These are phyloP conservation scores for Gigaspora rosea DNA, from an alignment of 192 early-diverging fungal genomes.

Conservation along the genomic window DNA sequence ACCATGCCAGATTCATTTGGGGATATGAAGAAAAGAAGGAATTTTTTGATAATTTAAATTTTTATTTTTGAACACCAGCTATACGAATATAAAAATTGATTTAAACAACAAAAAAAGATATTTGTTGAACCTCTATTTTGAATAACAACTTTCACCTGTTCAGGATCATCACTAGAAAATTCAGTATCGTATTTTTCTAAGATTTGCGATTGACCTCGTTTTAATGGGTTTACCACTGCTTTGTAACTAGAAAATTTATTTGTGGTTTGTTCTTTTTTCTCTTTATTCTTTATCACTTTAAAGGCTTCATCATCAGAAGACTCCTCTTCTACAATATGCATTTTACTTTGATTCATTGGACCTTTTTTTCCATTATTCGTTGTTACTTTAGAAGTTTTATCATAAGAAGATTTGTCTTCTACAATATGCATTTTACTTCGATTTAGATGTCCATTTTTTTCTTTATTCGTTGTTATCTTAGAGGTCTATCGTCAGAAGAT, in stretches of 20 bases:
- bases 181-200: background rate
- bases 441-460: background rate
- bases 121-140: background rate
- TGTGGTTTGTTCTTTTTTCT: too few species aligned
- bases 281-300: too few species aligned
- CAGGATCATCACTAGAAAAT: background rate
- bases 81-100: background rate
- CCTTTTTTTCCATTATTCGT: background rate
- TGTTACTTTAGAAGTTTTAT: background rate
- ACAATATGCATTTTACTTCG: background rate
- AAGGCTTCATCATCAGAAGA: background rate
- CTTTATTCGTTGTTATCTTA: too few species aligned
- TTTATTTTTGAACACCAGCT: background rate
- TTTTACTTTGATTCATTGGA: background rate
- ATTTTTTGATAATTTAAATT: background rate
- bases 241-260: too few species aligned
- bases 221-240: too few species aligned
- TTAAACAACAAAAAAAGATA: background rate
- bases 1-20: background rate
- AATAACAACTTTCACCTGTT: too few species aligned
- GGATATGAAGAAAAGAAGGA: background rate
- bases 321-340: too few species aligned
- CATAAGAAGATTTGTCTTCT: background rate
- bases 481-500: too few species aligned
- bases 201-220: too few species aligned